These are phyloP conservation scores for Schizochytrium sp. DNA, from an alignment of 108 stramenopile species.

Conservation along the genomic window DNA sequence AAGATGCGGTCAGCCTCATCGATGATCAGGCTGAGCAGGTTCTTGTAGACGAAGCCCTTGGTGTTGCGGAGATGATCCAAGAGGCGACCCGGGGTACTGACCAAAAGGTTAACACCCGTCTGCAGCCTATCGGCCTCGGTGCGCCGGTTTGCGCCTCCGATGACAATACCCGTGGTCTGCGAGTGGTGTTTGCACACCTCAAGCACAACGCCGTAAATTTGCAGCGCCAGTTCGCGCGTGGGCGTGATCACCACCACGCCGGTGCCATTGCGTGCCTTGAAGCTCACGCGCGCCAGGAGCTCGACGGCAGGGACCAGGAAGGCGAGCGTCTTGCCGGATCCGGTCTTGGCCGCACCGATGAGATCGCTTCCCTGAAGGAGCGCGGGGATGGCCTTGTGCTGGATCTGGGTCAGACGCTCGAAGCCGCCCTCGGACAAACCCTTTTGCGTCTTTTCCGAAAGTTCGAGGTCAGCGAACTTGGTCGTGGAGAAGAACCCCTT, in stretches of 20 bases:
- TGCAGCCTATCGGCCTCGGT: constrained; percentile 90
- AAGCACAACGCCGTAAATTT: constrained; percentile 95
- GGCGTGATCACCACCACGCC: constrained; percentile 93
- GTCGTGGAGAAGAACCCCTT: constrained; percentile 39
- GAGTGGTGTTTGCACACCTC: constrained; percentile 68
- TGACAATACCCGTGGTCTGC: constrained; percentile 94
- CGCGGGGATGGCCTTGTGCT: constrained; percentile 81
- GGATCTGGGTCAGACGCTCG: constrained; percentile 85
- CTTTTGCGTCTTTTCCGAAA: constrained; percentile 72
- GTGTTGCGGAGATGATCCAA: constrained; percentile 97
- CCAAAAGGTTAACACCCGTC: constrained; percentile 91
- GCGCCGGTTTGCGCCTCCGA: constrained; percentile 87
- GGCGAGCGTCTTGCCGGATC: constrained; percentile 92
- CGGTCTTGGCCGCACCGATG: constrained; percentile 96
- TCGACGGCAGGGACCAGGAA: constrained; percentile 89
- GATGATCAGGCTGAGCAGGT: constrained; percentile 85
- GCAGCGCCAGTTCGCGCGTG: constrained; percentile 91
- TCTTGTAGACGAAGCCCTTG: constrained; percentile 76
- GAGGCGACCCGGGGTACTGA: constrained; percentile 92
- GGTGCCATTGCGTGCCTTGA: constrained; percentile 78
- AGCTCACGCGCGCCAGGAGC: constrained; percentile 77
- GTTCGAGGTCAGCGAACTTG: constrained; percentile 70
- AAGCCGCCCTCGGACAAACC: constrained; percentile 68
- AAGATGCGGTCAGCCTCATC: constrained; percentile 98
- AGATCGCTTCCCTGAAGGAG: constrained; percentile 85